Evolutionary conservation across 2,329 filamentous ascomycete species (phyloP).

Genomic region (Phaeosphaeria sp.): DNA sequence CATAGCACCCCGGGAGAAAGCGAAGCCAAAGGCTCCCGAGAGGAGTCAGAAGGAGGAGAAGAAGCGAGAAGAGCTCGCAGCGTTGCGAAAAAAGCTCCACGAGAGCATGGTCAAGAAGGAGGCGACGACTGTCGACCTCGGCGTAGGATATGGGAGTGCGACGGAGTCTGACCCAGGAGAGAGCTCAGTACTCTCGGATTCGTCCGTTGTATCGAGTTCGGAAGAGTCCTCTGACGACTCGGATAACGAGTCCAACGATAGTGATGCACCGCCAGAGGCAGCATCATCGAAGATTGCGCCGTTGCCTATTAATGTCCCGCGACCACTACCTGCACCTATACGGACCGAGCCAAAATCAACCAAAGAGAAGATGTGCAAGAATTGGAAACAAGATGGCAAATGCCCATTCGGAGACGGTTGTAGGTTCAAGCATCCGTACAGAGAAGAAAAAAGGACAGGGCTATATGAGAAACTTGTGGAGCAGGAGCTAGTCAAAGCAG

Average conservation of each 20-base stretch:
- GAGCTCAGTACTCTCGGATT: conserved; percentile 35
- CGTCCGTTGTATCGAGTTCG: conserved; percentile 42
- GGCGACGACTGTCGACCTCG: conserved; percentile 28
- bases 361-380: conserved; percentile 23
- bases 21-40: conserved; percentile 2
- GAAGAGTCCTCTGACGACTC: conserved; percentile 29
- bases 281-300: conserved; percentile 44
- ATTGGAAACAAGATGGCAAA: conserved; percentile 33
- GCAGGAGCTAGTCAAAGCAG: conserved; percentile 53
- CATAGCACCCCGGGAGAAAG: not conserved
- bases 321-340: conserved; percentile 11
- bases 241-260: conserved; percentile 30
- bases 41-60: conserved; percentile 8
- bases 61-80: conserved; percentile 35
- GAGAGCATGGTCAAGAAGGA: conserved; percentile 40
- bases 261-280: conserved; percentile 42
- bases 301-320: conserved; percentile 19
- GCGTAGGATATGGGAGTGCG: conserved; percentile 41
- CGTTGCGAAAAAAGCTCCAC: conserved; percentile 41
- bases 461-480: conserved; percentile 49
- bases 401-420: conserved; percentile 37
- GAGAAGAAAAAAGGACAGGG: conserved; percentile 23
- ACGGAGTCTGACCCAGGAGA: conserved; percentile 26
- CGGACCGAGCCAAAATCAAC: conserved; percentile 8
- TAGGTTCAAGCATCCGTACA: conserved; percentile 32